Base-by-base conservation (phyloP, 2,329 filamentous ascomycete genomes). In the Ophiostoma populinum region DNA sequence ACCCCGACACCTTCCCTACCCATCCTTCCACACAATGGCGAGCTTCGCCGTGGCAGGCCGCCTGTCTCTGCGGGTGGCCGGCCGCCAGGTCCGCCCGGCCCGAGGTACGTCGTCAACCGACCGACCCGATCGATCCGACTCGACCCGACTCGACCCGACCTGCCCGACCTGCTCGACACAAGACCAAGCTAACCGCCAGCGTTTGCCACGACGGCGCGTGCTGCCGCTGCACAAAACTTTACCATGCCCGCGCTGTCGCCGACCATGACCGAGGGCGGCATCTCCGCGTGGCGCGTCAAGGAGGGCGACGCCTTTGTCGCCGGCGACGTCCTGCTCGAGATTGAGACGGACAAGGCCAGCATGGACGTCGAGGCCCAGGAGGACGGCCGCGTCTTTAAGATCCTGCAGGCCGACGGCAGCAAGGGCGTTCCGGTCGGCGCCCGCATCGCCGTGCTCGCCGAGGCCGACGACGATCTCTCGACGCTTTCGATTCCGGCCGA, bases 311-410 rank as follows among this genome's bases (percentile, higher is more conserved):
- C 71, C 34, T 92, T 83, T 56, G 64, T 70, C 33, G 79, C 82
- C 39, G 83, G 83, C 46, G 83, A 92, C 55, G 81, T 92, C 20
- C 65, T 92, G 37, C 72, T 92, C 39, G 83, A 92, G 58, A 90
- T 92, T 53, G 83, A 92, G 61, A 92, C 83, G 40, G 83, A 92
- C 57, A 92, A 92, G 65, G 83, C 83, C 34, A 80, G 81, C 35
- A 92, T 92, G 82, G 85, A 92, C 47, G 83, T 92, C 15, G 85
- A 92, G 63, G 83, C 83, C 21, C 83, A 90, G 59, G 83, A 92
- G 28, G 82, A 92, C 51, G 83, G 83, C 29, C 63, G 87, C 46
- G 59, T 92, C 55, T 75, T 85, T 51, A 92, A 90, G 65, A 87
- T 92, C 47, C 70, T 75, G 51, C 62, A 74, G 51, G 61, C 61